Base-by-base conservation (phyloP, 2,329 filamentous ascomycete genomes). In the Graphium sp. region DNA sequence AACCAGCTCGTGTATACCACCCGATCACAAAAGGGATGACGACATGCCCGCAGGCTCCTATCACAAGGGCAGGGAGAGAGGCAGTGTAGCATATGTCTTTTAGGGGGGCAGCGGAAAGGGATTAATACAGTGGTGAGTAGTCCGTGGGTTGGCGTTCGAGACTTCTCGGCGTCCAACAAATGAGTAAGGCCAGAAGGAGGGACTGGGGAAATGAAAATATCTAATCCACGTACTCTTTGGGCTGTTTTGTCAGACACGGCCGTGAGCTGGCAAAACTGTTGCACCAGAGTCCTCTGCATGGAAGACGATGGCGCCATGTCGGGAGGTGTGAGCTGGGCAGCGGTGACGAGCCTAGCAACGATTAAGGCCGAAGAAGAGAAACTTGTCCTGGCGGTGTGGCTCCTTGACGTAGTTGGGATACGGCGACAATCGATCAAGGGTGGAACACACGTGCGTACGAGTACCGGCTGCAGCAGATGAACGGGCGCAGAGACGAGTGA, bases 161-260 rank as follows among this genome's bases (percentile, higher is more conserved):
- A 22, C 8, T 22, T 22, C n/a, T 22, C 8, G 20, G 8, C 20
- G 8, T 8, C 8, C 20, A 22, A n/a, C 20, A 22, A 22, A 7
- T 7, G 4, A 29, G n/a, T 9, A 17, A 23, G 15, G 12, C 12
- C 14, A 12, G n/a, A 15, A 22, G 15, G 27, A 10, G 15, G 27
- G 15, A 29, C 15, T 20, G n/a, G 12, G 6, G 15, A 22, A 15
- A 20, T 22, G 27, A 16, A 26, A 14, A 18, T 18, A 26, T 26
- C 16, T 14, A 14, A 26, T 16, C 16, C 7, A 54, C 56, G 38
- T 53, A 64, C 60, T 45, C 52, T 50, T 32, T 48, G 45, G 20
- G 60, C 59, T 19, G 45, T 49, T 34, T 55, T 52, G 29, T 60
- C 59, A 11, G 46, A 44, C 11, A 52, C 49, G 19, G 58, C 57